A percentile compares a stretch with the other conserved stretches of the same genome.
phyloP scores from a whole-genome alignment of 495 filamentous ascomycete genomes.

The Trichocladium antarcticum region DNA sequence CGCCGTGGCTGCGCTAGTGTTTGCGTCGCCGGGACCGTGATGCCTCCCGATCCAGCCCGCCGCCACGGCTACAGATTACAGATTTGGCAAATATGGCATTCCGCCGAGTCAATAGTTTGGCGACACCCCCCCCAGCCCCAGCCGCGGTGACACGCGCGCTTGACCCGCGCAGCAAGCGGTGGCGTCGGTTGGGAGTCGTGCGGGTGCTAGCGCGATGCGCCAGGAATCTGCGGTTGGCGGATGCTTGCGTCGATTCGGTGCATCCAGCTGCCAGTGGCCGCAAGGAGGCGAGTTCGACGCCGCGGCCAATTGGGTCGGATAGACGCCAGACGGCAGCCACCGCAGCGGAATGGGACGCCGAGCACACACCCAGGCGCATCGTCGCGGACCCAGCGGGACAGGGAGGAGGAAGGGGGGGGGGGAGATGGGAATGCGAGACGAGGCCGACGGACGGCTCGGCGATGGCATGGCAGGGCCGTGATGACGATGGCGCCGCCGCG shows the following conservation, averaged over 20 bases:
- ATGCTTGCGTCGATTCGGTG: constrained; percentile 3
- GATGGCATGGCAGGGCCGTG: no score
- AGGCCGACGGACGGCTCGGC: neutral
- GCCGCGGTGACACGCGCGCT: constrained; percentile 13
- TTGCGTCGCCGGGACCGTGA: no score
- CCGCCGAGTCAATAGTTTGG: neutral
- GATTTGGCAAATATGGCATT: neutral
- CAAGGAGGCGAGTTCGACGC: neutral
- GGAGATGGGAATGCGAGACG: neutral
- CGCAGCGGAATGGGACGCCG: neutral
- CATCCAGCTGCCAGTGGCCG: constrained; percentile 1
- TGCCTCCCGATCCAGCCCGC: no score
- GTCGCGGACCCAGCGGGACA: neutral
- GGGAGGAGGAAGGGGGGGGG: neutral
- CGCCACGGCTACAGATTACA: neutral
- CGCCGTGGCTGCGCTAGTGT: no score
- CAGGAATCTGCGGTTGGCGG: constrained; percentile 8
- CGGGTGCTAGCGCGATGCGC: constrained; percentile 12
- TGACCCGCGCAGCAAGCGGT: constrained; percentile 7
- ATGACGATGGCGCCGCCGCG: neutral
- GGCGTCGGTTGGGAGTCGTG: neutral
- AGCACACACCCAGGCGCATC: neutral
- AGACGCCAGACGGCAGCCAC: constrained; percentile 20
- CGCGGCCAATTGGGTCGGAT: constrained; percentile 12
- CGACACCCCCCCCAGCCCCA: neutral